phyloP scores from a whole-genome alignment of 2,329 filamentous ascomycete genomes.

The Diplodia intermedia region DNA sequence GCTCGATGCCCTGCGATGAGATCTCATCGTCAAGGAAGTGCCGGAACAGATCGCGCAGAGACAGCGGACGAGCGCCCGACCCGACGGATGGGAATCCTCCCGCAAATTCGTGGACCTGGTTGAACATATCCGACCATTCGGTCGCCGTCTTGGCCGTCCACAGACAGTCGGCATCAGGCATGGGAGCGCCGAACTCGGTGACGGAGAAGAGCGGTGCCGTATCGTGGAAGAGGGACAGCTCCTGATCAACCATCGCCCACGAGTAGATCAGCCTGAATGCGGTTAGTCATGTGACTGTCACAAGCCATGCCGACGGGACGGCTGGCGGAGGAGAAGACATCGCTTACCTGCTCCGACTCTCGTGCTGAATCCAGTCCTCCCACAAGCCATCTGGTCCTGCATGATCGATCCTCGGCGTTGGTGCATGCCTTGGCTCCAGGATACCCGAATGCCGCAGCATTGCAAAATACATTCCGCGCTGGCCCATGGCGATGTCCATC shows the following conservation, averaged over 20 bases:
- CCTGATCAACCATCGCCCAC: constrained; percentile 77
- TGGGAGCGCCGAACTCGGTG: constrained; percentile 68
- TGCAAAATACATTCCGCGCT: constrained; percentile 74
- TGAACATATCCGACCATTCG: constrained; percentile 67
- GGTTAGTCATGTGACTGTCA: constrained; percentile 25
- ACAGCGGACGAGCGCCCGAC: constrained; percentile 61
- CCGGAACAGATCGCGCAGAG: constrained; percentile 70
- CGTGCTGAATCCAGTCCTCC: constrained; percentile 70
- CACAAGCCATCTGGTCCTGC: constrained; percentile 60
- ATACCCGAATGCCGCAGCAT: constrained; percentile 75
- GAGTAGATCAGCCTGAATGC: constrained; percentile 70
- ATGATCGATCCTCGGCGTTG: constrained; percentile 55
- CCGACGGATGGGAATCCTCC: constrained; percentile 62
- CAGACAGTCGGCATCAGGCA: constrained; percentile 68
- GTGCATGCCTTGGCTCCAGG: constrained; percentile 61
- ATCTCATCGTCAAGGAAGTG: constrained; percentile 71
- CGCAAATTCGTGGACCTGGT: constrained; percentile 64
- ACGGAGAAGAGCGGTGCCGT: constrained; percentile 68
- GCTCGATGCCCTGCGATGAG: constrained; percentile 57
- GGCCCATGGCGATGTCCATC: constrained; percentile 78
- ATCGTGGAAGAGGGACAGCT: constrained; percentile 71
- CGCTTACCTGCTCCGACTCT: constrained; percentile 66
- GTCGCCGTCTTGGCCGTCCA: constrained; percentile 67
- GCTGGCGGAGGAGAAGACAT: neutral
- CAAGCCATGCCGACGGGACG: neutral